phyloP scores from a whole-genome alignment of 2,329 filamentous ascomycete genomes.

The Aspergillus transmontanensis region DNA sequence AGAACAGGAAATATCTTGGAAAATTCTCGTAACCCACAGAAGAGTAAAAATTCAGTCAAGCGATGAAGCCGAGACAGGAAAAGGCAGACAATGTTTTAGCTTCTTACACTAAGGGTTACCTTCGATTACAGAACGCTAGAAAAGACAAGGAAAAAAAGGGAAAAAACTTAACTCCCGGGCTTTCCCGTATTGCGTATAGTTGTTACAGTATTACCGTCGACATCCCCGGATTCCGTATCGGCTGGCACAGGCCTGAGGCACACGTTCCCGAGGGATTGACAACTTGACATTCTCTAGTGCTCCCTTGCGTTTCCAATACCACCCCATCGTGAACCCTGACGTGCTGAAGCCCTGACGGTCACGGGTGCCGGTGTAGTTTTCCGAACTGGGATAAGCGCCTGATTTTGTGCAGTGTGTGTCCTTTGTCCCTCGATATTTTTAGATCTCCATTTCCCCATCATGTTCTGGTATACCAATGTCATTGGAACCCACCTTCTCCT shows the following conservation, averaged over 20 bases:
- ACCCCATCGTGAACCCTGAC: not conserved
- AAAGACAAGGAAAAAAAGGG: constrained; percentile 2
- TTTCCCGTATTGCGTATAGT: constrained; percentile 45
- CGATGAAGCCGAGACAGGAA: constrained; percentile 19
- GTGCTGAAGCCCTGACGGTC: not conserved
- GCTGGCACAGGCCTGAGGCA: constrained; percentile 22
- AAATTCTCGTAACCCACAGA: constrained; percentile 3
- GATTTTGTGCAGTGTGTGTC: not conserved
- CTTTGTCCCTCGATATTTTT: not conserved
- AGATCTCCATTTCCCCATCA: not conserved
- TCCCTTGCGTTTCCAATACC: not conserved
- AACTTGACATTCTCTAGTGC: not conserved
- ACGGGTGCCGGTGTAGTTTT: not conserved
- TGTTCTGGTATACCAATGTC: not conserved
- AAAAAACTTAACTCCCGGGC: constrained; percentile 40
- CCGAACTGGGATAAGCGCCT: not conserved
- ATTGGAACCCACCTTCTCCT: no score
- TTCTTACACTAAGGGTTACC: constrained; percentile 8
- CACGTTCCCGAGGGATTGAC: constrained; percentile 14
- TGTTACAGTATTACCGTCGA: constrained; percentile 7
- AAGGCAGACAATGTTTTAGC: constrained; percentile 2
- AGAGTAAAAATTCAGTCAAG: constrained; percentile 18
- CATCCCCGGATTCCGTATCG: constrained; percentile 22
- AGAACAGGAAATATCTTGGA: constrained; percentile 2
- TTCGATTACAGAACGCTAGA: constrained; percentile 24